Evolutionary conservation across 106 monocot genomes (phyloP).

Genomic region (Platanthera zijinensis): DNA sequence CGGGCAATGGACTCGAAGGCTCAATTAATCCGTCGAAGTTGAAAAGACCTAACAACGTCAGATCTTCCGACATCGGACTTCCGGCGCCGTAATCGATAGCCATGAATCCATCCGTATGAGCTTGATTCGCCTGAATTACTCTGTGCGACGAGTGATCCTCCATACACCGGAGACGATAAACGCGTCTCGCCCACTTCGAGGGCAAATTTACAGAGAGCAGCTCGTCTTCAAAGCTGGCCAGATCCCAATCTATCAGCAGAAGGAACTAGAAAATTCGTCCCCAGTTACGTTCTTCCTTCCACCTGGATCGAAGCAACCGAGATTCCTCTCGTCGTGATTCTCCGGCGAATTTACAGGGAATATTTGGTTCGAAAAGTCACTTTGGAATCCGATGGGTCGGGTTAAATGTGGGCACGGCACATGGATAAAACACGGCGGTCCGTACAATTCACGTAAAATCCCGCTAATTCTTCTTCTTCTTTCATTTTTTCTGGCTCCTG

Average conservation of each 20-base stretch:
- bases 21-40: constrained; percentile 45
- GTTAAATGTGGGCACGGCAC: too few species aligned
- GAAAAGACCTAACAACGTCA: constrained; percentile 37
- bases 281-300: too few species aligned
- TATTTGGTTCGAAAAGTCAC: too few species aligned
- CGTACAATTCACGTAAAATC: too few species aligned
- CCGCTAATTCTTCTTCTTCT: too few species aligned
- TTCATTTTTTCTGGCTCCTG: too few species aligned
- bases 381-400: too few species aligned
- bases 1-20: constrained; percentile 26
- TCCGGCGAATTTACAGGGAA: too few species aligned
- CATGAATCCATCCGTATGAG: constrained; percentile 39
- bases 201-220: neutral
- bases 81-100: constrained; percentile 27
- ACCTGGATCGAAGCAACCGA: too few species aligned
- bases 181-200: neutral
- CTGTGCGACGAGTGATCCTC: constrained; percentile 8
- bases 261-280: neutral
- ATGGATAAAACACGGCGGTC: too few species aligned
- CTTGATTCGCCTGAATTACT: neutral
- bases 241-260: neutral
- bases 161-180: neutral
- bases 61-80: constrained; percentile 38
- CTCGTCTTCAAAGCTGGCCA: neutral
- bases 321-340: too few species aligned